Conservation (phyloP, 176 grass and related monocot genomes). For the Tillandsia fasciculata region DNA sequence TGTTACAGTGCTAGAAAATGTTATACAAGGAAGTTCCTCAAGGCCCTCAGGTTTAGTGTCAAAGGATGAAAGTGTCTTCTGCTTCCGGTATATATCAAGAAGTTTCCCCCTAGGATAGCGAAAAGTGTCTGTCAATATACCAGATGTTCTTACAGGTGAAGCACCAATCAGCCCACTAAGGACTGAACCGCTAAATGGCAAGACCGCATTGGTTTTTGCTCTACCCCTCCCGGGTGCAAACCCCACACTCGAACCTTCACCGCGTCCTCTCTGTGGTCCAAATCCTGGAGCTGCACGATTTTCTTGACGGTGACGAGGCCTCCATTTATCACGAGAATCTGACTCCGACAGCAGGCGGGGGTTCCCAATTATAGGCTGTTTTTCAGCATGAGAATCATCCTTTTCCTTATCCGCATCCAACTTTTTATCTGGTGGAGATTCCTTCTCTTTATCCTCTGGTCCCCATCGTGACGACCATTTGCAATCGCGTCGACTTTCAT, state of each 20-base stretch:
- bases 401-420: constrained; percentile 51
- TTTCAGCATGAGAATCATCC: constrained; percentile 55
- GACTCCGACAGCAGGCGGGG: constrained; percentile 38
- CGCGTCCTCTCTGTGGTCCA: constrained; percentile 67
- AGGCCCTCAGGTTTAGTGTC: constrained; percentile 30
- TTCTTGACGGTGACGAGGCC: constrained; percentile 91
- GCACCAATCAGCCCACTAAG: constrained; percentile 62
- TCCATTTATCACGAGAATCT: constrained; percentile 99
- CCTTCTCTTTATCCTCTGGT: constrained; percentile 88
- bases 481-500: constrained; percentile 52
- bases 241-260: constrained; percentile 45
- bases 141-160: constrained; percentile 28
- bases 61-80: constrained; percentile 28
- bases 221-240: constrained; percentile 92
- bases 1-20: constrained; percentile 42
- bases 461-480: constrained; percentile 99
- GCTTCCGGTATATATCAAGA: constrained; percentile 93
- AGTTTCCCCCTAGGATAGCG: constrained; percentile 87
- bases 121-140: constrained; percentile 28
- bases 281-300: constrained; percentile 81
- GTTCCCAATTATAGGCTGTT: constrained; percentile 49
- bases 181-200: constrained; percentile 30
- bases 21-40: constrained; percentile 62
- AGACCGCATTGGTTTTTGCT: constrained; percentile 37
- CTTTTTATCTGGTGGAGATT: constrained; percentile 65